Percentiles rank a stretch among this genome's conserved stretches.
phyloP scores from a whole-genome alignment of 2,329 filamentous ascomycete genomes.

The Ophiocordyceps sinensis region DNA sequence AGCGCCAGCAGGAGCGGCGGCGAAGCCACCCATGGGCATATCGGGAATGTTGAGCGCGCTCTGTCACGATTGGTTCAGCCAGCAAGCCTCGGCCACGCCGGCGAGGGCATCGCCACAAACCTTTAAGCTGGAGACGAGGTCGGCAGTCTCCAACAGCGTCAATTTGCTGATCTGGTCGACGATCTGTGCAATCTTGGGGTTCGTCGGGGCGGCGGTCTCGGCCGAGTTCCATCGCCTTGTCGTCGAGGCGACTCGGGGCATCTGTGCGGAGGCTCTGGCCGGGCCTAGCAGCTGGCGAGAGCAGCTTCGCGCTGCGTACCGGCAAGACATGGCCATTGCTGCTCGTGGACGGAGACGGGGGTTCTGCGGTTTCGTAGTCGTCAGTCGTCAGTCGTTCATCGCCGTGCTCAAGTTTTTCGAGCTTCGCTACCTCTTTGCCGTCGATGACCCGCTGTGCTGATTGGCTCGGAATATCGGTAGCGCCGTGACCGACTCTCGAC shows the following conservation, averaged over 20 bases:
- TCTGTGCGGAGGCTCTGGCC: conserved; percentile 33
- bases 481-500: conserved; percentile 14
- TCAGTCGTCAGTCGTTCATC: neutral
- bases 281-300: conserved; percentile 39
- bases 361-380: neutral
- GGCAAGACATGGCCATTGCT: conserved; percentile 48
- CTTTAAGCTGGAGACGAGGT: conserved; percentile 90
- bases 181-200: conserved; percentile 86
- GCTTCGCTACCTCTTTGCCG: conserved; percentile 10
- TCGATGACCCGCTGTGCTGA: conserved; percentile 10
- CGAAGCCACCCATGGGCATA: conserved; percentile 85
- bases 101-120: conserved; percentile 30
- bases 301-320: conserved; percentile 50
- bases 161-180: conserved; percentile 98
- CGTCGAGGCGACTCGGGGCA: conserved; percentile 27
- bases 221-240: conserved; percentile 80
- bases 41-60: conserved; percentile 94
- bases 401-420: conserved; percentile 23
- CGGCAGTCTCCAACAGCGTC: conserved; percentile 92
- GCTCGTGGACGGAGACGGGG: conserved; percentile 11
- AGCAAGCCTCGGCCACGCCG: neutral
- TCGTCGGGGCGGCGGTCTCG: conserved; percentile 48
- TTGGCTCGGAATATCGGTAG: conserved; percentile 23
- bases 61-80: conserved; percentile 28
- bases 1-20: conserved; percentile 52